Evolutionary conservation across 225 moss, liverwort and hornwort genomes (phyloP).

Genomic region (Asterella californica): DNA sequence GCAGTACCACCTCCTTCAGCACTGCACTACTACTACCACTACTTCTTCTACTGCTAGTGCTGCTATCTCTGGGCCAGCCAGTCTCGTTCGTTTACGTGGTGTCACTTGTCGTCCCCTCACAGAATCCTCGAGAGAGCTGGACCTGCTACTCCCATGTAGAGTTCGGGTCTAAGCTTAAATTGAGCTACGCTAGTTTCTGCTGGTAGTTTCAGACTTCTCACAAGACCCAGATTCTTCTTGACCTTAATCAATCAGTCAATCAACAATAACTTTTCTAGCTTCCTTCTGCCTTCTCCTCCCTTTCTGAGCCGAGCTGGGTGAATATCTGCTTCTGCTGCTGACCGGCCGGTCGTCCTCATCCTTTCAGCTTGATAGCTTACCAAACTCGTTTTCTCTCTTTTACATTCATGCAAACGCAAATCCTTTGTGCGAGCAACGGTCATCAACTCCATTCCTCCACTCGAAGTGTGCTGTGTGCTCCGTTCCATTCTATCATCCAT

Average conservation of each 20-base stretch:
- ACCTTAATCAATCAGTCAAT: constrained; percentile 6
- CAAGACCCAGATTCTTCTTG: constrained; percentile 11
- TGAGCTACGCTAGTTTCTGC: constrained; percentile 1
- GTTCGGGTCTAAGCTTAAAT: constrained; percentile 8
- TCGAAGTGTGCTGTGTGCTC: not conserved
- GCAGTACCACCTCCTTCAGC: constrained; percentile 6
- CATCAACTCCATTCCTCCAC: not conserved
- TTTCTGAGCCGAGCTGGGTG: not conserved
- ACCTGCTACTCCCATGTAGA: not conserved
- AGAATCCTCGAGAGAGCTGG: not conserved
- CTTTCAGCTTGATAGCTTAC: constrained; percentile 15
- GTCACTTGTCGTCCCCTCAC: constrained; percentile 1
- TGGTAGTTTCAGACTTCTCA: not conserved
- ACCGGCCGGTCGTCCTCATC: not conserved
- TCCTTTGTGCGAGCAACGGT: not conserved
- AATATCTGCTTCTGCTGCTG: constrained; percentile 9
- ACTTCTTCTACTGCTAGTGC: too few relatives aligned
- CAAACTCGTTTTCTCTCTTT: not conserved
- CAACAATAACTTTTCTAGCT: not conserved
- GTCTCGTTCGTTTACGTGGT: not conserved
- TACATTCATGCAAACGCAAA: not conserved
- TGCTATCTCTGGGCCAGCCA: not conserved
- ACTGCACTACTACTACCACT: not conserved
- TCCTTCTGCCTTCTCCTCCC: not conserved
- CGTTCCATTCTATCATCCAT: not conserved